phyloP scores from a whole-genome alignment of 2,329 filamentous ascomycete species.

The Arthrobotrys sphaeroides region DNA sequence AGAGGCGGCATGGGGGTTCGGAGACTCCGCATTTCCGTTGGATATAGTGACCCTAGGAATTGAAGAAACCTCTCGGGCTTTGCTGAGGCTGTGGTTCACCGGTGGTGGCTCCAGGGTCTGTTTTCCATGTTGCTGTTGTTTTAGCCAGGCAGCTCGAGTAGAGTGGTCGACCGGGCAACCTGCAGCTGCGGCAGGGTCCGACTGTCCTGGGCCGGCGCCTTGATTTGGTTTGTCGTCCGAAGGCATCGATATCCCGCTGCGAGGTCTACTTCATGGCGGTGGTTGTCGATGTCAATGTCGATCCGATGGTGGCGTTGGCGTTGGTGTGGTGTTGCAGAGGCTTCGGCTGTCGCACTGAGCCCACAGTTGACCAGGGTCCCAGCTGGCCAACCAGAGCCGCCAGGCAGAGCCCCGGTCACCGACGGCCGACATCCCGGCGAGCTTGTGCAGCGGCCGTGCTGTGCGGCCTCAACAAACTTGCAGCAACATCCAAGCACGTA shows the following conservation, averaged over 20 bases:
- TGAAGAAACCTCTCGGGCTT: slow-evolving; percentile 77
- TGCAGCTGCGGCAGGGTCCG: slow-evolving; percentile 58
- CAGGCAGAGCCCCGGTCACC: slow-evolving; percentile 5
- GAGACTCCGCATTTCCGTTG: slow-evolving; percentile 59
- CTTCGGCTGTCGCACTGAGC: background rate
- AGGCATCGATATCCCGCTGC: slow-evolving; percentile 20
- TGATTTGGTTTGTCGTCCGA: slow-evolving; percentile 8
- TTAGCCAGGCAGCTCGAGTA: slow-evolving; percentile 85
- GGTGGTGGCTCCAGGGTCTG: slow-evolving; percentile 56
- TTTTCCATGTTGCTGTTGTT: slow-evolving; percentile 58
- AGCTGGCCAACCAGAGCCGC: too few relatives aligned
- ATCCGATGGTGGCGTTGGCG: background rate
- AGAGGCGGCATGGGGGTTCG: slow-evolving; percentile 61
- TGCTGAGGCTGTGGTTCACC: slow-evolving; percentile 66
- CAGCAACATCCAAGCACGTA: background rate
- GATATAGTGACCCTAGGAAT: slow-evolving; percentile 73
- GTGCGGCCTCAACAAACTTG: background rate
- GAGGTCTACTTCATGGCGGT: background rate
- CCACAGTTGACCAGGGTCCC: too few relatives aligned
- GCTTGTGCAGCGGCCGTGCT: background rate
- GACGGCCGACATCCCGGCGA: slow-evolving; percentile 3
- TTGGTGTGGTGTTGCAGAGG: too few relatives aligned
- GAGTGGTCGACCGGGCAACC: slow-evolving; percentile 90
- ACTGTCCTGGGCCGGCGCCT: background rate
- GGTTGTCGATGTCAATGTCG: background rate